These are phyloP conservation scores for Paraleonurus japonicus DNA, from an alignment of 257 asterid species.

Conservation along the genomic window DNA sequence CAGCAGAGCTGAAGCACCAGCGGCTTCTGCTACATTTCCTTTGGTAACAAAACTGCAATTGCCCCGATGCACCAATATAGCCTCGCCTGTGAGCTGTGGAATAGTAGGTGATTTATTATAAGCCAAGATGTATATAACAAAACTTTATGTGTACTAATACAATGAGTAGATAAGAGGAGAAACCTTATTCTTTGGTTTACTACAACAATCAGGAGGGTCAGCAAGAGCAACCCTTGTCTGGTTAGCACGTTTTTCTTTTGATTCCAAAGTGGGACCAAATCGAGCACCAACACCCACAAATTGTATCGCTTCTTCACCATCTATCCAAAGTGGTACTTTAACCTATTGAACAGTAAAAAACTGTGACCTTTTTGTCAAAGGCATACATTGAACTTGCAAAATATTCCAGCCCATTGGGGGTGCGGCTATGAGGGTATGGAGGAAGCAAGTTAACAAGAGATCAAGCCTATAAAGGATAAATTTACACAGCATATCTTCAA, in stretches of 20 bases:
- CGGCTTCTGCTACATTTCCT: conserved; percentile 76
- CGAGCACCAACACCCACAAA: conserved; percentile 97
- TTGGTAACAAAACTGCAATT: conserved; percentile 83
- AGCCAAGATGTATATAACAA: neutral
- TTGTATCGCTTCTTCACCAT: conserved; percentile 62
- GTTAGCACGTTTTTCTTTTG: conserved; percentile 92
- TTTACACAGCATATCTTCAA: neutral
- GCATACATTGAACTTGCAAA: neutral
- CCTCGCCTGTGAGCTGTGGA: conserved; percentile 73
- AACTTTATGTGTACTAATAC: neutral
- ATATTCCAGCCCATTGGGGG: too few relatives aligned
- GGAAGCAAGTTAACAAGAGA: neutral
- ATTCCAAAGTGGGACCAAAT: conserved; percentile 87
- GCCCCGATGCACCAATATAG: conserved; percentile 80
- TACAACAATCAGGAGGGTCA: conserved; percentile 94
- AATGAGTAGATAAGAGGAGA: conserved; percentile 4
- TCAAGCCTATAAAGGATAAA: neutral
- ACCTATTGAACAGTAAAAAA: conserved; percentile 48
- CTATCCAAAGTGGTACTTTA: conserved; percentile 79
- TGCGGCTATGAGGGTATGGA: too few relatives aligned
- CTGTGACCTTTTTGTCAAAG: conserved; percentile 10
- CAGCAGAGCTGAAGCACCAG: conserved; percentile 86
- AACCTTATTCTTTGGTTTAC: conserved; percentile 79
- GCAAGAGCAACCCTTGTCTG: conserved; percentile 72
- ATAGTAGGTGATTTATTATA: neutral